phyloP scores from a whole-genome alignment of 768 basidiomycete genomes.

The Lentinula boryana region DNA sequence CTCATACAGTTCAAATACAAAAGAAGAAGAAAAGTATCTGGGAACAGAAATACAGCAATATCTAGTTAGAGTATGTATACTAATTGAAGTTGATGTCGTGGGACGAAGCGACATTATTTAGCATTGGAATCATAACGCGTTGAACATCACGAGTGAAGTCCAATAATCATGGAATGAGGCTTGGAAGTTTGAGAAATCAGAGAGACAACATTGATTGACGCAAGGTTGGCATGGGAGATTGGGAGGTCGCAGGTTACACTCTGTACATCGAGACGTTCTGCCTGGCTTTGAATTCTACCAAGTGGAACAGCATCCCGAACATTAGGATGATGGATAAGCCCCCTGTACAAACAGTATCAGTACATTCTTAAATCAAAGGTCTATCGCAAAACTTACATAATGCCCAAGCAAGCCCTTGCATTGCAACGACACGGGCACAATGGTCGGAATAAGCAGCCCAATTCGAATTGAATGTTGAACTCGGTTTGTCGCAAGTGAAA shows the following conservation, averaged over 20 bases:
- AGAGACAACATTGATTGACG: background rate
- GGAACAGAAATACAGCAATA: background rate
- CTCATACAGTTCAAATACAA: background rate
- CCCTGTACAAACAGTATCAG: slow-evolving; percentile 12
- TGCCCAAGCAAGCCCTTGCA: slow-evolving; percentile 24
- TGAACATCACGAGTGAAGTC: background rate
- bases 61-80: background rate
- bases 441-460: slow-evolving; percentile 20
- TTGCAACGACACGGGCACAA: slow-evolving; percentile 20
- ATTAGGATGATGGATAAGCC: slow-evolving; percentile 20
- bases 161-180: too few species aligned
- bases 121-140: background rate
- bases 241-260: background rate
- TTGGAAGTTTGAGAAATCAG: background rate
- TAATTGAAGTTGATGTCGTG: background rate
- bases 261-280: slow-evolving; percentile 19
- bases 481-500: slow-evolving; percentile 13
- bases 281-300: slow-evolving; percentile 16
- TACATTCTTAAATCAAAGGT: background rate
- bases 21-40: background rate
- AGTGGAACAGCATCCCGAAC: slow-evolving; percentile 22
- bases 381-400: slow-evolving; percentile 17
- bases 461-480: slow-evolving; percentile 13
- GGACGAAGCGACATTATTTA: background rate
- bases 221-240: background rate